Evolutionary conservation across 2,329 filamentous ascomycete species (phyloP).

Genomic region (Claviceps sp.): DNA sequence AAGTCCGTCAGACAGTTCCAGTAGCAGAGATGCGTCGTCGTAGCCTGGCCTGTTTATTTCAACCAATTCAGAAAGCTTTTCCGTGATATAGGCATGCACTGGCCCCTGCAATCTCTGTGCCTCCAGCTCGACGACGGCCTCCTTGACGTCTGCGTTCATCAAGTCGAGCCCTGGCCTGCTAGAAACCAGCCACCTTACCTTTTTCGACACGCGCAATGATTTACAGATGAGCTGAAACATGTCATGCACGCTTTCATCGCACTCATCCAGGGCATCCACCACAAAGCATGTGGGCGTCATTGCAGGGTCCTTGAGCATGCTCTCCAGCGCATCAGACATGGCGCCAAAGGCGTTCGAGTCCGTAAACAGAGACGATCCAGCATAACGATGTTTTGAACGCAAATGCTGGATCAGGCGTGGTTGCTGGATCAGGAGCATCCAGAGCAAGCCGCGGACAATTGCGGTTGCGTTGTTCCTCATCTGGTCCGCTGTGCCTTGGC

Average conservation of each 20-base stretch:
- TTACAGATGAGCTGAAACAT: constrained; percentile 25
- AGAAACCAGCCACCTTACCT: constrained; percentile 28
- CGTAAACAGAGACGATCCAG: constrained; percentile 21
- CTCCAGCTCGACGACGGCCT: constrained; percentile 25
- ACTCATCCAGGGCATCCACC: constrained; percentile 37
- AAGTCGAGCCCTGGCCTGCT: constrained; percentile 19
- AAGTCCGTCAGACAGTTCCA: constrained; percentile 5
- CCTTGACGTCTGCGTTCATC: constrained; percentile 19
- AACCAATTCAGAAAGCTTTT: constrained; percentile 15
- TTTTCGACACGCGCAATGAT: constrained; percentile 12
- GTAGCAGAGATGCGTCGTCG: constrained; percentile 1
- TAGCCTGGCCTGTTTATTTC: constrained; percentile 1
- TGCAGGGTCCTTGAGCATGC: constrained; percentile 25
- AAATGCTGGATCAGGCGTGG: constrained; percentile 22
- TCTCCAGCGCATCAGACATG: constrained; percentile 22
- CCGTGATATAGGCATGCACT: constrained; percentile 23
- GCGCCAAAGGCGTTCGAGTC: constrained; percentile 23
- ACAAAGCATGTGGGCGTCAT: constrained; percentile 23
- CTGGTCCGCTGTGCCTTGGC: constrained; percentile 21
- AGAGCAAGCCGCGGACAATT: constrained; percentile 27
- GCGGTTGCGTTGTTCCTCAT: constrained; percentile 19
- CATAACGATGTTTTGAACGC: constrained; percentile 19
- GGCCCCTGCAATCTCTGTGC: constrained; percentile 19
- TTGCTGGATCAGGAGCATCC: constrained; percentile 17
- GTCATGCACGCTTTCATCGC: constrained; percentile 13